These are phyloP conservation scores for Aspergillus pseudoterreus DNA, from an alignment of 2,329 filamentous ascomycete species.

Conservation along the genomic window DNA sequence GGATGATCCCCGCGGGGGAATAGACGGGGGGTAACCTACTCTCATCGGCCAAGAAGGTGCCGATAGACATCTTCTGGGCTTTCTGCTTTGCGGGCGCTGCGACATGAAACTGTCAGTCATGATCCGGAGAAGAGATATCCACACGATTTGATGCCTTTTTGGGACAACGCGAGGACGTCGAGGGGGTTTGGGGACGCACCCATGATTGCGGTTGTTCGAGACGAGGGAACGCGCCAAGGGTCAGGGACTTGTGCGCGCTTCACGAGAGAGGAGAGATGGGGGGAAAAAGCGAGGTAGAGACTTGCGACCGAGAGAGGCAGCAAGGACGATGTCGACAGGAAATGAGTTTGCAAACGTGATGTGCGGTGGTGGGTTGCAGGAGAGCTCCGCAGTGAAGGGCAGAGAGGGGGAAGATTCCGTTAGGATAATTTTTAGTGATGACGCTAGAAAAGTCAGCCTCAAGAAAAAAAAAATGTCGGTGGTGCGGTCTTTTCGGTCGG, in stretches of 20 bases:
- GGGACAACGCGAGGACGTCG: slow-evolving; percentile 2
- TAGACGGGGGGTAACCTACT: slow-evolving; percentile 56
- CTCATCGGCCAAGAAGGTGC: slow-evolving; percentile 89
- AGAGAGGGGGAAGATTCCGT: slow-evolving; percentile 30
- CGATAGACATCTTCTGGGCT: slow-evolving; percentile 94
- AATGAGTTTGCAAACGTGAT: slow-evolving; percentile 13
- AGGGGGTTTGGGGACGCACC: slow-evolving; percentile 34
- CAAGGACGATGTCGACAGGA: slow-evolving; percentile 13
- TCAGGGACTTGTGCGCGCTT: slow-evolving; percentile 37
- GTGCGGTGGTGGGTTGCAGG: slow-evolving; percentile 16
- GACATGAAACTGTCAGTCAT: slow-evolving; percentile 43
- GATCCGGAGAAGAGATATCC: slow-evolving; percentile 10
- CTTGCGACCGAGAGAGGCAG: slow-evolving; percentile 20
- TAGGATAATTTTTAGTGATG: slow-evolving; percentile 42
- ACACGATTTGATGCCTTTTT: too few species aligned
- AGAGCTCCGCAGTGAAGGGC: slow-evolving; percentile 23
- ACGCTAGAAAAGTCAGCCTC: slow-evolving; percentile 41
- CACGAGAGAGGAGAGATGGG: slow-evolving; percentile 23
- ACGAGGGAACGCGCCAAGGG: slow-evolving; percentile 37
- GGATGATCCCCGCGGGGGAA: slow-evolving; percentile 15
- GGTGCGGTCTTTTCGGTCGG: slow-evolving; percentile 18
- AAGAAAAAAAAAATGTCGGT: slow-evolving; percentile 19
- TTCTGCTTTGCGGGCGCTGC: slow-evolving; percentile 90
- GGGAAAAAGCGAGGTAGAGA: slow-evolving; percentile 11
- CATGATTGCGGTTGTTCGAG: slow-evolving; percentile 57